A percentile compares a stretch with the other conserved stretches of the same genome.
Evolutionary conservation across 495 filamentous ascomycete genomes (phyloP).

Genomic region (Penicillium odoratum): DNA sequence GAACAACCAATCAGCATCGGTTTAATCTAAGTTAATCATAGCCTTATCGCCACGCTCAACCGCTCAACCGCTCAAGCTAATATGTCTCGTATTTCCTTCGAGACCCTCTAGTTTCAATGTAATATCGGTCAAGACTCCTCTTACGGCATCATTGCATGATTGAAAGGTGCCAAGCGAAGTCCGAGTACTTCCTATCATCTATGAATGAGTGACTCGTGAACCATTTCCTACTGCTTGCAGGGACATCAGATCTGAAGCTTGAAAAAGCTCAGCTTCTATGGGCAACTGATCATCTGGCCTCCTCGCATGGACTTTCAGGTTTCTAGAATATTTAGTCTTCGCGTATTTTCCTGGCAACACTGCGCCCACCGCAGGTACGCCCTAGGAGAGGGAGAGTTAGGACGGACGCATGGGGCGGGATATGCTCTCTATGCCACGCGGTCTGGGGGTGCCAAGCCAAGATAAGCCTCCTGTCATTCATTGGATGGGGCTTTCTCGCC

Average conservation of each 20-base stretch:
- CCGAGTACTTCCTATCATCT: neutral
- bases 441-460: slow-evolving; percentile 15
- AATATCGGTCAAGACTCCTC: neutral
- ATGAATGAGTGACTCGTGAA: neutral
- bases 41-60: slow-evolving; percentile 5
- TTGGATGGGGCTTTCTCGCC: slow-evolving; percentile 22
- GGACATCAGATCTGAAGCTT: neutral
- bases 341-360: neutral
- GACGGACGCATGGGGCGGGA: slow-evolving; percentile 18
- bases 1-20: neutral
- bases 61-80: neutral
- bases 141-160: neutral
- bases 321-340: neutral
- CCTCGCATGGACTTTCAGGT: slow-evolving; percentile 7
- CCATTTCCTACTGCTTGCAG: neutral
- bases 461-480: slow-evolving; percentile 32
- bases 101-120: neutral
- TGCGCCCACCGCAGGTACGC: slow-evolving; percentile 14
- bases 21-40: neutral
- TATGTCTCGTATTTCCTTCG: neutral
- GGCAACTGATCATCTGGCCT: slow-evolving; percentile 4
- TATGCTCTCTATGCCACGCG: slow-evolving; percentile 12
- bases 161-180: neutral
- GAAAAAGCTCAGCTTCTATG: neutral
- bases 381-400: neutral